These are phyloP conservation scores for Dendryphion nanum DNA, from an alignment of 2,329 filamentous ascomycete species.

Conservation along the genomic window DNA sequence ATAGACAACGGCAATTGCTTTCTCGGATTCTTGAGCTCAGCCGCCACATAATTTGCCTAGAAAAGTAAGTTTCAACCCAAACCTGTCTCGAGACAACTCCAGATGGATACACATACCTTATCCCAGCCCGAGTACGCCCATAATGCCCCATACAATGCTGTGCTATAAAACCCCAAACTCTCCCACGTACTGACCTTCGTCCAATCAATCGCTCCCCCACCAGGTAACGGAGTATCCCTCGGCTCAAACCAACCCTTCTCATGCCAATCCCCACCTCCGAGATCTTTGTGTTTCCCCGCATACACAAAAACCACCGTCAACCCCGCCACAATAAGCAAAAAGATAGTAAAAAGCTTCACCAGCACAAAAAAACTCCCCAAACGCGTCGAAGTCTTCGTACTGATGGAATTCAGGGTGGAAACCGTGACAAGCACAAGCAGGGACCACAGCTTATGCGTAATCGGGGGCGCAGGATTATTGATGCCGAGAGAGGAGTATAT, in stretches of 20 bases:
- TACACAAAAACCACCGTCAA: slow-evolving; percentile 33
- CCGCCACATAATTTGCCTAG: slow-evolving; percentile 40
- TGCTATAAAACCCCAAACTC: slow-evolving; percentile 59
- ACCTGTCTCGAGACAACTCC: too few species aligned
- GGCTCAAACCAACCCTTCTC: slow-evolving; percentile 31
- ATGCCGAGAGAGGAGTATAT: slow-evolving; percentile 54
- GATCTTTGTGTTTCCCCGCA: slow-evolving; percentile 23
- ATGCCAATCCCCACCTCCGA: slow-evolving; percentile 35
- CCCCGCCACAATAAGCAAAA: slow-evolving; percentile 34
- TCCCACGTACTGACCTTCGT: slow-evolving; percentile 53
- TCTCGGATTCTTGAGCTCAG: slow-evolving; percentile 31
- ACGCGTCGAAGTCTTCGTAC: slow-evolving; percentile 43
- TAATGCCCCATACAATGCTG: slow-evolving; percentile 49
- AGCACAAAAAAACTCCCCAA: slow-evolving; percentile 39
- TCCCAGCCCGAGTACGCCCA: slow-evolving; percentile 40
- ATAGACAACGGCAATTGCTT: slow-evolving; percentile 59
- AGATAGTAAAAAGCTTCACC: slow-evolving; percentile 36
- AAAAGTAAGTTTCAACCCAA: too few species aligned
- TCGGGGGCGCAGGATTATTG: slow-evolving; percentile 52
- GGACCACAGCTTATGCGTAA: slow-evolving; percentile 40
- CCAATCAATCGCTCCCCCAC: slow-evolving; percentile 35
- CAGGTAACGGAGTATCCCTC: slow-evolving; percentile 25
- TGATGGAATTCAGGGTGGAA: slow-evolving; percentile 44
- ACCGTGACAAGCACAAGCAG: slow-evolving; percentile 41
- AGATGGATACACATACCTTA: slow-evolving; percentile 21